phyloP scores from a whole-genome alignment of 805 yeast genomes.

The Candida stauntonica region DNA sequence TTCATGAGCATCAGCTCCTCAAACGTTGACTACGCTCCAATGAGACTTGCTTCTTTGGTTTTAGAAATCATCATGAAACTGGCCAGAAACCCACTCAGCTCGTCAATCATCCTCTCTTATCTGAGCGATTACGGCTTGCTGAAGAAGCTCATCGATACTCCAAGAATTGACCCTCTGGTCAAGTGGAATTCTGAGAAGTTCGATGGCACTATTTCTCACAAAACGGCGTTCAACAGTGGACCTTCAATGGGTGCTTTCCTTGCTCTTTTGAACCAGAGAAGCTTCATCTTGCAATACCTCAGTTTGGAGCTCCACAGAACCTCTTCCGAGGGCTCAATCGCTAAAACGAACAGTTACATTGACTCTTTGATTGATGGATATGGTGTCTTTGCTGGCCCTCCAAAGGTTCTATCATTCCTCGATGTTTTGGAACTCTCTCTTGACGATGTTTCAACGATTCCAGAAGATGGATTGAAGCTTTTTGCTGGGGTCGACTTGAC shows the following conservation, averaged over 20 bases:
- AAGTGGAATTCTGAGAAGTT: slow-evolving; percentile 52
- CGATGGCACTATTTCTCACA: slow-evolving; percentile 33
- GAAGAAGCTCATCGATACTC: slow-evolving; percentile 44
- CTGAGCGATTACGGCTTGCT: slow-evolving; percentile 52
- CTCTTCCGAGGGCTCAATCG: slow-evolving; percentile 40
- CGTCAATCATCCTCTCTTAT: slow-evolving; percentile 44
- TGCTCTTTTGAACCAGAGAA: slow-evolving; percentile 58
- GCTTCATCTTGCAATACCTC: slow-evolving; percentile 56
- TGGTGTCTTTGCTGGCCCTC: slow-evolving; percentile 52
- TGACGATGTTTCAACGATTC: slow-evolving; percentile 35
- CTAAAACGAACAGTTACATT: slow-evolving; percentile 50
- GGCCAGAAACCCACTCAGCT: slow-evolving; percentile 52
- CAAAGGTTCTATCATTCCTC: slow-evolving; percentile 63
- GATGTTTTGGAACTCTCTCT: slow-evolving; percentile 63
- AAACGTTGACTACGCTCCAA: slow-evolving; percentile 48
- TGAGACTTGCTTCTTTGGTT: slow-evolving; percentile 51
- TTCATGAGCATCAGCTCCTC: slow-evolving; percentile 37
- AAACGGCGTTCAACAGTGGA: slow-evolving; percentile 28
- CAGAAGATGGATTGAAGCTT: slow-evolving; percentile 10
- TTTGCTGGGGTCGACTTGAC: slow-evolving; percentile 32
- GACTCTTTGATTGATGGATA: slow-evolving; percentile 47
- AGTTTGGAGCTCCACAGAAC: slow-evolving; percentile 69
- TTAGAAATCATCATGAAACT: slow-evolving; percentile 62
- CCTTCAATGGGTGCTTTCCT: slow-evolving; percentile 49
- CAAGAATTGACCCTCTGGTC: slow-evolving; percentile 50